A percentile compares a stretch with the other conserved stretches of the same genome.
Conservation (phyloP, 2,329 filamentous ascomycete species). For the Botryotinia convoluta region DNA sequence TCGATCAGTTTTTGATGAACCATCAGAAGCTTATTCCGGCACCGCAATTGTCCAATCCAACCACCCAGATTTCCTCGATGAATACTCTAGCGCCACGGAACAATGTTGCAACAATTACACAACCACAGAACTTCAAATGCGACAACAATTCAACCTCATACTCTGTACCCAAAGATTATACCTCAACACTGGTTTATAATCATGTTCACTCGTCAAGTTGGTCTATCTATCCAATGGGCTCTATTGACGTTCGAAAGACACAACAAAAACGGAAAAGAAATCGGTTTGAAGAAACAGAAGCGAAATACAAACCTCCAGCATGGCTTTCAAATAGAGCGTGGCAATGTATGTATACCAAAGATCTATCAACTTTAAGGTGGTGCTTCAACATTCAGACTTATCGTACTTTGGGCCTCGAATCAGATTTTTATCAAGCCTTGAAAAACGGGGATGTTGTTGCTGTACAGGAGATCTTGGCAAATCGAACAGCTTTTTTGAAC, state of each 20-base stretch:
- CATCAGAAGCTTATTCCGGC: neutral
- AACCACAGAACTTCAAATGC: neutral
- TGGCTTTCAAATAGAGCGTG: conserved; percentile 18
- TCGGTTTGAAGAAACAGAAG: neutral
- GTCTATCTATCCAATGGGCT: neutral
- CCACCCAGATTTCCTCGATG: neutral
- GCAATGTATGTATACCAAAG: neutral
- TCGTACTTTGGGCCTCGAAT: neutral
- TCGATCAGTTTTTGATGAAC: neutral
- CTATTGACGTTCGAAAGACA: neutral
- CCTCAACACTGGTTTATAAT: neutral
- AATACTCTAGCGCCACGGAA: neutral
- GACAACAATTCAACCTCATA: neutral
- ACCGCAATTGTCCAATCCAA: neutral
- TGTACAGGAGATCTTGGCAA: conserved; percentile 18
- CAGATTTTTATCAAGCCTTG: conserved; percentile 8
- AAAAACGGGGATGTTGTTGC: neutral
- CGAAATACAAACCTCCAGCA: conserved; percentile 18
- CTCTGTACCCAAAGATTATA: neutral
- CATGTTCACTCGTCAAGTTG: neutral
- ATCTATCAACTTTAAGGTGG: conserved; percentile 12
- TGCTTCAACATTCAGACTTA: conserved; percentile 12
- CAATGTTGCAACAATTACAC: no score
- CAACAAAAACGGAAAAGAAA: neutral
- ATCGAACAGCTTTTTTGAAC: conserved; percentile 14